Evolutionary conservation across 2,329 filamentous ascomycete species (phyloP).

Genomic region (Fusarium nygamai): DNA sequence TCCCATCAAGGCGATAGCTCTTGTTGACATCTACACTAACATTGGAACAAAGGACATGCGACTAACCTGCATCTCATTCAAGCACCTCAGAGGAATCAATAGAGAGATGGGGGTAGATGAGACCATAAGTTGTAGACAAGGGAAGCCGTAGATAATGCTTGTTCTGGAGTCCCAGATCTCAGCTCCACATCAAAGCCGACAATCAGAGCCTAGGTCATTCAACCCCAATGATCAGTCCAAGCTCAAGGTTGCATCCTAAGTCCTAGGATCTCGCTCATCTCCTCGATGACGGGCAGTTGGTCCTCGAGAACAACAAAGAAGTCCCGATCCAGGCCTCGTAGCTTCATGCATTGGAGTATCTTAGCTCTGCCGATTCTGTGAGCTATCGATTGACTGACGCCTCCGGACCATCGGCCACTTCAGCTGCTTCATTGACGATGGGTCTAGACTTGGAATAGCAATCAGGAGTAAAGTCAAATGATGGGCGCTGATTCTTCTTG

Average conservation of each 20-base stretch:
- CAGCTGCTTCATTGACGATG: accelerated
- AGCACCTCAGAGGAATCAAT: neutral
- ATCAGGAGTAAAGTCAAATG: accelerated
- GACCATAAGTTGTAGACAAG: accelerated
- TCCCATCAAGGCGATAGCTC: neutral
- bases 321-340: neutral
- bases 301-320: neutral
- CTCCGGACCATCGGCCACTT: neutral
- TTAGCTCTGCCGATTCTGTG: accelerated
- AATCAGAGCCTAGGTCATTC: accelerated
- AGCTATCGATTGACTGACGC: neutral
- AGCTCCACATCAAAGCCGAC: neutral
- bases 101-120: accelerated
- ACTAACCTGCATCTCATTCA: accelerated
- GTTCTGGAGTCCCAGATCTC: accelerated
- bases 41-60: accelerated
- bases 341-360: accelerated
- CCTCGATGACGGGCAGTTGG: accelerated
- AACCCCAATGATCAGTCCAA: neutral
- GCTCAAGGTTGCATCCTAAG: neutral
- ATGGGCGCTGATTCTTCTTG: accelerated
- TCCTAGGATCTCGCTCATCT: neutral
- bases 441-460: accelerated
- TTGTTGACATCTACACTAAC: no score
- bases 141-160: accelerated